phyloP scores from a whole-genome alignment of 1,284 basidiomycete species.

The Bondarzewia mesenterica region DNA sequence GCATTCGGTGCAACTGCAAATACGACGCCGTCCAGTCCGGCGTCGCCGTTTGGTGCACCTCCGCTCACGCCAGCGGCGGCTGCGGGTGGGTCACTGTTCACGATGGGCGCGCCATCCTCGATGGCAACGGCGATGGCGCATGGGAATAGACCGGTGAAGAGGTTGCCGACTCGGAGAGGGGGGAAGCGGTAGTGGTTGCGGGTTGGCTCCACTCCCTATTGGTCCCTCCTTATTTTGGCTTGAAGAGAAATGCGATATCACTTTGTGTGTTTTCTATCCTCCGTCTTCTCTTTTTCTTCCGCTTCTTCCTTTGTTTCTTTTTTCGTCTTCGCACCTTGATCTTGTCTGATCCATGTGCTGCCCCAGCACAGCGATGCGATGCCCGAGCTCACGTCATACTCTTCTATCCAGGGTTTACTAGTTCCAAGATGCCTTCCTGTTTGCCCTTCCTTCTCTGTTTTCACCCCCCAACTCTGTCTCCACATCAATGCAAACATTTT shows the following conservation, averaged over 20 bases:
- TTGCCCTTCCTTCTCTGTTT: too few species aligned
- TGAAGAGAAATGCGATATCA: not conserved
- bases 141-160: conserved; percentile 40
- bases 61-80: conserved; percentile 19
- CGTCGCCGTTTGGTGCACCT: conserved; percentile 11
- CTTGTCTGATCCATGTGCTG: not conserved
- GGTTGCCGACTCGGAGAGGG: conserved; percentile 33
- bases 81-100: conserved; percentile 37
- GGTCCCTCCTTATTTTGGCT: not conserved
- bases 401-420: too few species aligned
- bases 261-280: not conserved
- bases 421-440: too few species aligned
- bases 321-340: not conserved
- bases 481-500: too few species aligned
- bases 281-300: conserved; percentile 2
- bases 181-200: conserved; percentile 9
- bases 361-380: not conserved
- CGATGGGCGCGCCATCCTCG: conserved; percentile 44
- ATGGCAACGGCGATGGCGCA: conserved; percentile 17
- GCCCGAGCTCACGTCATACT: too few species aligned
- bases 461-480: too few species aligned
- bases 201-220: not conserved
- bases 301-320: not conserved
- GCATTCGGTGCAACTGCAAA: conserved; percentile 20
- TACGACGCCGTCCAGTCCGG: conserved; percentile 21